Base-by-base conservation (phyloP, 257 asterid genomes). In the Anisodus acutangulus region DNA sequence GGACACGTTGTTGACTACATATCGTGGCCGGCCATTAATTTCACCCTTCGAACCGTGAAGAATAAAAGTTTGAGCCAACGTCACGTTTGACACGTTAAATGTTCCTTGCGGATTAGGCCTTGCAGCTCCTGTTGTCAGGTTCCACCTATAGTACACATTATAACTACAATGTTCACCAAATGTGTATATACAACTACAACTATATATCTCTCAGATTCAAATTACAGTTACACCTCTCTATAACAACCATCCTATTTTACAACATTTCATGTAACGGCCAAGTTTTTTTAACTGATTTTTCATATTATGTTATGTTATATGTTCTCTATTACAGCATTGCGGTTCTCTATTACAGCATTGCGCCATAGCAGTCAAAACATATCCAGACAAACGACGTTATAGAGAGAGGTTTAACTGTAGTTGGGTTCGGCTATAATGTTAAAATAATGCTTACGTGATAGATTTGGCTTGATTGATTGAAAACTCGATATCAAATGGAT, bases 71-170 rank as follows among this genome's bases (percentile, higher is more conserved):
- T 92, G 93, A 5, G 92, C 80, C 26, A 91, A 26, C 64, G 95
- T 93, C 82, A 91, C 92, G 11, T 93, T 92, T 47, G 95, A 47
- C 7, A 94, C 94, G 4, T 92, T 94, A 71, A 94, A 93, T 59
- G 95, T 10, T 22, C 98, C 97, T 84, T 93, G 98, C 31, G 91
- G 93, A 78, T 94, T 93, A 37, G 96, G 98, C 78, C 96, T 92
- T 15, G 97, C 91, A 2, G 91, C 95, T 19, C 96, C 95, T 0
- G 93, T 51, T 0, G 93, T 90, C 91, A 91, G 70, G 78, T 94
- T 93, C 95, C 90, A 89, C 90, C 98, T 94, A 45, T 81, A 81
- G 70, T 15, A 45, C 87, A 76, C 8, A 70, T 79, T 0, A 85
- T 31, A 35, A 67, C 49, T 12, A 64, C 53, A 1, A 15, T 31